A percentile compares a stretch with the other conserved stretches of the same genome.
Evolutionary conservation across 495 filamentous ascomycete genomes (phyloP).

Genomic region (Aspergillus haitiensis): DNA sequence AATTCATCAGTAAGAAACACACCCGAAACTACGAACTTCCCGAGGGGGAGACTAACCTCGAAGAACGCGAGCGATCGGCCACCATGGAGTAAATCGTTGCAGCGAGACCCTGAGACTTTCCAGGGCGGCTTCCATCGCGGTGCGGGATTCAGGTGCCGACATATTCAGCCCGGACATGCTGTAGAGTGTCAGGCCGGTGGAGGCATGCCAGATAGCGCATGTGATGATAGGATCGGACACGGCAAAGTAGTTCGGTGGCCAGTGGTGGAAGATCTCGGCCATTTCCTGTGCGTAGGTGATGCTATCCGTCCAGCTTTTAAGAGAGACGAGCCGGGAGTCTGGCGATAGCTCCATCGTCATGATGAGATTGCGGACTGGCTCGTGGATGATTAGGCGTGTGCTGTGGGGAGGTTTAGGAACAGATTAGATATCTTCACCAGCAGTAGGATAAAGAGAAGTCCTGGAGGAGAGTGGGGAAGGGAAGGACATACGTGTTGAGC

Average conservation of each 20-base stretch:
- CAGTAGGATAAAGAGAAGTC: too few species aligned
- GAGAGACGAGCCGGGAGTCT: neutral
- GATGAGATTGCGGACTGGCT: slow-evolving; percentile 8
- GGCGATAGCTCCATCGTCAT: neutral
- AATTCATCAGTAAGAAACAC: neutral
- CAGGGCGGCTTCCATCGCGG: neutral
- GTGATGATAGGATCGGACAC: slow-evolving; percentile 11
- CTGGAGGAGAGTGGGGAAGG: neutral
- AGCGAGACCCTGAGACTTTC: slow-evolving; percentile 6
- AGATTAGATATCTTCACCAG: too few species aligned
- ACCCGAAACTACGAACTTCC: too few species aligned
- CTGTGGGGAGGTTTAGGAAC: neutral
- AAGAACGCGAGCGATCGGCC: slow-evolving; percentile 12
- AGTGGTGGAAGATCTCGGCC: slow-evolving; percentile 6
- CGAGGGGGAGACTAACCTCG: neutral
- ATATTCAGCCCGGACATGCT: slow-evolving; percentile 10
- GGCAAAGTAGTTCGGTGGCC: slow-evolving; percentile 11
- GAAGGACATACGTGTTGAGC: slow-evolving; percentile 8
- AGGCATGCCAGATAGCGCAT: slow-evolving; percentile 15
- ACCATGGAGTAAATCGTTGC: slow-evolving; percentile 7
- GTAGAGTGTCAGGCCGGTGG: slow-evolving; percentile 2
- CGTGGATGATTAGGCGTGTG: slow-evolving; percentile 9
- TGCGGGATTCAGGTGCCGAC: neutral
- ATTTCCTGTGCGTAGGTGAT: slow-evolving; percentile 4
- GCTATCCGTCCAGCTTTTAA: slow-evolving; percentile 8